Percentiles rank a stretch among this genome's conserved stretches.
Evolutionary conservation across 2,329 filamentous ascomycete species (phyloP).

Genomic region (Fusarium redolens): DNA sequence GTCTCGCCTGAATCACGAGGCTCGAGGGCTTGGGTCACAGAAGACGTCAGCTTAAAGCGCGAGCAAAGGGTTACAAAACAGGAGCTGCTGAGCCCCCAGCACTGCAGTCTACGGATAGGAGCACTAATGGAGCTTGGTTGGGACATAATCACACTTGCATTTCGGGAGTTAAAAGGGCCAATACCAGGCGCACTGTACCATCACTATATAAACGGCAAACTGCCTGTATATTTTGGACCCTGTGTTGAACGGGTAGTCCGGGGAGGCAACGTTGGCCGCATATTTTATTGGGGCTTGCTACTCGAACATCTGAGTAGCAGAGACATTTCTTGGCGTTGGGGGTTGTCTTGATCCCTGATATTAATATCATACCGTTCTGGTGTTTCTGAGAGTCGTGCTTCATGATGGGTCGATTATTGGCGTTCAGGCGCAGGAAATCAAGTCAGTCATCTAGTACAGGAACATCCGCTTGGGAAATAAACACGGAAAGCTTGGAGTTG

Average conservation of each 20-base stretch:
- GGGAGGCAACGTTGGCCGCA: slow-evolving; percentile 1
- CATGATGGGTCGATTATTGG: neutral
- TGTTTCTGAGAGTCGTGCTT: neutral
- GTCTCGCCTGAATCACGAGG: slow-evolving; percentile 17
- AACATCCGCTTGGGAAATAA: neutral
- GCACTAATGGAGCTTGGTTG: slow-evolving; percentile 40
- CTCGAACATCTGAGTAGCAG: neutral
- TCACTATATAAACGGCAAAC: slow-evolving; percentile 33
- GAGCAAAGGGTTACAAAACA: slow-evolving; percentile 36
- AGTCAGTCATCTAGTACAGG: neutral
- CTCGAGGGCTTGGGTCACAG: slow-evolving; percentile 17
- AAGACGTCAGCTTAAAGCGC: slow-evolving; percentile 23
- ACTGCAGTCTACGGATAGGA: slow-evolving; percentile 35
- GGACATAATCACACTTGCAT: slow-evolving; percentile 39
- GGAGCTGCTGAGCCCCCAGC: slow-evolving; percentile 38
- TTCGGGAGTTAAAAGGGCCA: slow-evolving; percentile 40
- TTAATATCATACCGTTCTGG: neutral
- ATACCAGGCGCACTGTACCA: slow-evolving; percentile 40
- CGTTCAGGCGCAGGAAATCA: neutral
- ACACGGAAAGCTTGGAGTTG: neutral
- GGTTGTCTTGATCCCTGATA: neutral
- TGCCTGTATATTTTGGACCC: slow-evolving; percentile 18
- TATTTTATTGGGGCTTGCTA: slow-evolving; percentile 4
- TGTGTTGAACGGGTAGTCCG: slow-evolving; percentile 1
- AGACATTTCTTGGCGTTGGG: slow-evolving; percentile 22